A percentile compares a stretch with the other conserved stretches of the same genome.
Evolutionary conservation across 139 green algal species (phyloP).

Genomic region (Chlamydomonas sp.): DNA sequence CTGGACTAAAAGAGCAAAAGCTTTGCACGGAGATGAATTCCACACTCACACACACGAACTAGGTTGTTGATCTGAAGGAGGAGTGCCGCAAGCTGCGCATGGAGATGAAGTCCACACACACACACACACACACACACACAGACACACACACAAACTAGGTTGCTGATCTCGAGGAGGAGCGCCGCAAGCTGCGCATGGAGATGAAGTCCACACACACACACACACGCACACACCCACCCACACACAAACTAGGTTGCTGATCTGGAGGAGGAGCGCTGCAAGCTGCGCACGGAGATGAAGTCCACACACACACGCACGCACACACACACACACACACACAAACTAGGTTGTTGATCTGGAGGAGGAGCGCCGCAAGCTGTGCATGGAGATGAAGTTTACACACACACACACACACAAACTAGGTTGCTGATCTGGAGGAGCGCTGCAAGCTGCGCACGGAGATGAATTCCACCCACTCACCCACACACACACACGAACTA

Average conservation of each 20-base stretch:
- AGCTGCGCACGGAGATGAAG: conserved; percentile 61
- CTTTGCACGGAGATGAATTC: conserved; percentile 67
- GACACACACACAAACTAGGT: too few relatives aligned
- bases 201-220: too few relatives aligned
- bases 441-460: conserved; percentile 56
- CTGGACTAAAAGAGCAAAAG: conserved; percentile 64
- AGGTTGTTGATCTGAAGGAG: conserved; percentile 66
- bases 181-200: too few relatives aligned
- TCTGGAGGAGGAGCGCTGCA: conserved; percentile 64
- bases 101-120: conserved; percentile 73
- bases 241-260: conserved; percentile 56
- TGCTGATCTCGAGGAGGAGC: too few relatives aligned
- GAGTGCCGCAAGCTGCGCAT: conserved; percentile 60
- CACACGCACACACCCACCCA: too few relatives aligned
- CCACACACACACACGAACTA: too few relatives aligned
- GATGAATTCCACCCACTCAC: conserved; percentile 68
- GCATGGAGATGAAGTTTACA: conserved; percentile 60
- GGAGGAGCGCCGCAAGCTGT: conserved; percentile 60
- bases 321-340: too few relatives aligned
- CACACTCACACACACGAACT: too few relatives aligned
- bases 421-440: conserved; percentile 65
- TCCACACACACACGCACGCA: too few relatives aligned
- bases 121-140: too few relatives aligned
- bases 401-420: too few relatives aligned
- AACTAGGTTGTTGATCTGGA: conserved; percentile 63